These are phyloP conservation scores for Pseudocercospora vitis DNA, from an alignment of 2,329 filamentous ascomycete species.

Conservation along the genomic window DNA sequence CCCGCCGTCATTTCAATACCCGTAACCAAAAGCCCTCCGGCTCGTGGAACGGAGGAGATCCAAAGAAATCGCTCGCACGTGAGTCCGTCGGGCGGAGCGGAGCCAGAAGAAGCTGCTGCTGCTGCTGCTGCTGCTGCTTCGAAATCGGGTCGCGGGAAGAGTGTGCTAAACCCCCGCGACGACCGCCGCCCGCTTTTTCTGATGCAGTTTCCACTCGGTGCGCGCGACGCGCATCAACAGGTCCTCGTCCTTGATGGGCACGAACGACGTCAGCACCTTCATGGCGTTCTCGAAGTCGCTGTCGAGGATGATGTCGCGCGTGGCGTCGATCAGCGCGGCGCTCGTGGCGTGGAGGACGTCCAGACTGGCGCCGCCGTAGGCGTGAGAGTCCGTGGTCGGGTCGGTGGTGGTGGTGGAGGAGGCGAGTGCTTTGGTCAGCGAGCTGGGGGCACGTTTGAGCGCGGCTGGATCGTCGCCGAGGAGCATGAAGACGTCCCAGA, in stretches of 20 bases:
- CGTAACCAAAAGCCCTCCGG: background rate
- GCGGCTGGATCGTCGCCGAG: slow-evolving; percentile 64
- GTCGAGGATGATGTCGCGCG: slow-evolving; percentile 82
- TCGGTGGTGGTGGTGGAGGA: background rate
- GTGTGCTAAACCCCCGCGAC: too few relatives aligned
- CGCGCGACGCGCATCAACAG: slow-evolving; percentile 86
- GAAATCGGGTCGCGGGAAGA: too few relatives aligned
- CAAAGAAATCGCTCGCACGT: background rate
- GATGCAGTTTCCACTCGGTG: slow-evolving; percentile 74
- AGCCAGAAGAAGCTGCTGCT: too few relatives aligned
- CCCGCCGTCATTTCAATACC: background rate
- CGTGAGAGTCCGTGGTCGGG: slow-evolving; percentile 21
- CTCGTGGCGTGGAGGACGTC: slow-evolving; percentile 88
- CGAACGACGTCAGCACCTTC: slow-evolving; percentile 93
- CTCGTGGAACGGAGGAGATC: background rate
- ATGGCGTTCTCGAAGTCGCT: slow-evolving; percentile 97
- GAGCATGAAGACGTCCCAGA: slow-evolving; percentile 98
- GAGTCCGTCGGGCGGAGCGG: background rate
- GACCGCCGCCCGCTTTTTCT: slow-evolving; percentile 39
- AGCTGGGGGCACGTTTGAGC: background rate
- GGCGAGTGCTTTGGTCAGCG: background rate
- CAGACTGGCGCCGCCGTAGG: slow-evolving; percentile 62
- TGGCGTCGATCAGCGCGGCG: slow-evolving; percentile 85
- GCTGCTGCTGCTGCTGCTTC: too few relatives aligned
- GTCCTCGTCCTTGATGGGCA: slow-evolving; percentile 92